Base-by-base conservation (phyloP, 208 protist species). In the Naegleria lovaniensis region DNA sequence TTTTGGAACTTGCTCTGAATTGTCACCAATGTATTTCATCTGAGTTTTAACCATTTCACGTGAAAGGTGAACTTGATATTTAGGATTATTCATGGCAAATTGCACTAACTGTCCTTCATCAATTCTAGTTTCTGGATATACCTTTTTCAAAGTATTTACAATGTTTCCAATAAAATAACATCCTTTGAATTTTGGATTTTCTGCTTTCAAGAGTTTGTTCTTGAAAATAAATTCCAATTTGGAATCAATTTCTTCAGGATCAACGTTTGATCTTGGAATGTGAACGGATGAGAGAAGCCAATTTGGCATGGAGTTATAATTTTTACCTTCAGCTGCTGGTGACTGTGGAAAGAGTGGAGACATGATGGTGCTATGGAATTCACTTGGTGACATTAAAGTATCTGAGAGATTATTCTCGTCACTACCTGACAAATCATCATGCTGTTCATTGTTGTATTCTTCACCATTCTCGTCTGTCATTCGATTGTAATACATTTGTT, bases 1-100 rank as follows among this genome's bases (percentile, higher is more conserved):
- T 75, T 16, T n/a, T 36, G 67, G 67, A 13, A n/a, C 25, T 33
- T 29, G 19, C 19, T 19, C 16, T 36, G 67, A 2, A 36, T n/a
- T 15, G 41, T 40, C 29, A 16, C 83, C 83, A 85, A 85, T 9
- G 11, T 85, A 85, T 33, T 89, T 89, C 6, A 89, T 89, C 39
- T 89, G 85, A n/a, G 85, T 89, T n/a, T 89, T 89, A 29, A 89
- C 85, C 85, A 89, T 89, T 40, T 89, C 85, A 67, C 85, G 55
- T 22, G 48, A 67, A 16, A 89, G 51, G 51, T 89, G 85, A 38
- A 89, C 85, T 36, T 89, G 51, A 67, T 89, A 89, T 40, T 89
- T 89, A 41, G 85, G 85, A 67, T 89, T 58, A 67, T 89, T 52
- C 11, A 48, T 51, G 25, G 85, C 48, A 40, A 75, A 89, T 67